Base-by-base conservation (phyloP, 2,329 filamentous ascomycete genomes). In the Talaromyces sp. region DNA sequence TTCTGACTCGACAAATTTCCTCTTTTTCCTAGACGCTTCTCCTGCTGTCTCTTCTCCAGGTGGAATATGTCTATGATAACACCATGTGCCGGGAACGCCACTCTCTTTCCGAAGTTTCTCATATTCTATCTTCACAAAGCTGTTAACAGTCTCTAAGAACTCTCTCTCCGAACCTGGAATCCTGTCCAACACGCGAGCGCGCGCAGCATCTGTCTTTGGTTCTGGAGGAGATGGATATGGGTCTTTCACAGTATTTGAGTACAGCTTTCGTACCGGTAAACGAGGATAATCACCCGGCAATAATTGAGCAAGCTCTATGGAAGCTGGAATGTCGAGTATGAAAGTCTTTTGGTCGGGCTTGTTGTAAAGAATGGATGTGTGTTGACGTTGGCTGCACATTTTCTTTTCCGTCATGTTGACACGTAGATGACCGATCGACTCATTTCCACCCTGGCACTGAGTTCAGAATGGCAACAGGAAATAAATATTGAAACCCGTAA, bases 251-350 rank as follows among this genome's bases (percentile, higher is more conserved):
- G 84, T 78, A 9, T 65, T 21, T 14, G 71, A 76, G 8, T 84
- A 86, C 26, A 80, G 68, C 1, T 85, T 69, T 5, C 58, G 53
- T 58, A 53, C 55, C 29, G 6, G 6, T 27, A 4, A 41, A 14
- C 21, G 9, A 17, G 13, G 5, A n/a, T 43, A 21, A 17, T 5
- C 6, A 10, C 38, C 26, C 14, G 59, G 32, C 32, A 71, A 69
- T 21, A 72, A 73, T 70, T 87, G 85, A 6, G 82, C 83, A 7
- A 75, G 66, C 19, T 78, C 75, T 59, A 88, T 85, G 0, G 85
- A 87, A 5, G 68, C 69, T 2, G 86, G 85, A 10, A 86, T 81
- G 66, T 88, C 85, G 31, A 88, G 66, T 21, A 88, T 70, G 17
- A 79, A 79, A 32, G 82, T 67, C 5, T 78, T 79, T 8, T 70